Evolutionary conservation across 306 rosid species (phyloP).

Genomic region (Glycine soja): DNA sequence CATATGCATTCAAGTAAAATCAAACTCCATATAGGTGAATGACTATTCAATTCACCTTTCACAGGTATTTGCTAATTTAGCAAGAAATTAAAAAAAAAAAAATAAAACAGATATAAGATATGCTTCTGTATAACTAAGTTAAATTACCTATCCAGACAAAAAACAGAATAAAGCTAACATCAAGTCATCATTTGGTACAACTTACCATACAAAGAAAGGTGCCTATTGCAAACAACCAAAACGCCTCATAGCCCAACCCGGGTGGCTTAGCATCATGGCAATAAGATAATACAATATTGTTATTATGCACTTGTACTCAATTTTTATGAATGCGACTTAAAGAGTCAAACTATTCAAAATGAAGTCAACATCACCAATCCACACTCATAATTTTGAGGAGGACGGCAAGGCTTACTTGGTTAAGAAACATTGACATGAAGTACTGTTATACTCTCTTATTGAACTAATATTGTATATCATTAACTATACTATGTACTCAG

Average conservation of each 20-base stretch:
- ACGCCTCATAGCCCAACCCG: neutral
- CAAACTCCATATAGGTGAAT: constrained; percentile 24
- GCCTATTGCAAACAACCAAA: constrained; percentile 9
- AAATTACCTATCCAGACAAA: neutral
- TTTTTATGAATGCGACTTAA: no score
- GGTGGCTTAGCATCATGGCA: neutral
- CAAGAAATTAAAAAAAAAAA: neutral
- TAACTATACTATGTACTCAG: neutral
- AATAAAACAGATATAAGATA: neutral
- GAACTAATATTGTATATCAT: neutral
- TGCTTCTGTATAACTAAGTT: neutral
- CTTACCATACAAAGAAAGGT: neutral
- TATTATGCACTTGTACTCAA: neutral
- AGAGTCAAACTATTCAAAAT: neutral
- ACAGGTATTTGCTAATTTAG: constrained; percentile 1
- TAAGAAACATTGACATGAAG: neutral
- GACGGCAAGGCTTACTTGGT: neutral
- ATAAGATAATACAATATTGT: neutral
- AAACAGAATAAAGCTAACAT: neutral
- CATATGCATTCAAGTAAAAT: constrained; percentile 1
- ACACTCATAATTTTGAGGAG: neutral
- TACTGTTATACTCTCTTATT: neutral
- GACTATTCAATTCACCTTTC: constrained; percentile 2
- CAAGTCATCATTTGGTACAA: neutral
- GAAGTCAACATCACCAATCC: neutral